A percentile compares a stretch with the other conserved stretches of the same genome.
Evolutionary conservation across 78 protist species (phyloP).

Genomic region (Creolimax fragrantissima): DNA sequence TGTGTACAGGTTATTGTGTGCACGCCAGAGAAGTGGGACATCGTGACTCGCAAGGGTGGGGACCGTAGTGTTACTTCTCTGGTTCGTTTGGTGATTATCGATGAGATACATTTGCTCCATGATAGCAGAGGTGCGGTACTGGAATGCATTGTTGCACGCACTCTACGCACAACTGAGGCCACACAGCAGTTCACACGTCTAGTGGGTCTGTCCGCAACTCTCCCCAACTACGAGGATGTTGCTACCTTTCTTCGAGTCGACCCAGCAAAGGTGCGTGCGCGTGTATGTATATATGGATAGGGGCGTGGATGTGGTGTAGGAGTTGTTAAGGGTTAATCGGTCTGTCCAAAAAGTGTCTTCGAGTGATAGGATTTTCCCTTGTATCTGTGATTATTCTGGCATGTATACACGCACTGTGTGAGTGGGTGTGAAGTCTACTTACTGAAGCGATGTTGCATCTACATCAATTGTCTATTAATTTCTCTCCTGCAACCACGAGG

Average conservation of each 20-base stretch:
- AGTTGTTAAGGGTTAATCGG: too few species aligned
- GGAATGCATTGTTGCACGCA: conserved; percentile 89
- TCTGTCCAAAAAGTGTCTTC: too few species aligned
- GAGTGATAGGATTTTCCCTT: too few species aligned
- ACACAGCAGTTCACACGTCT: conserved; percentile 68
- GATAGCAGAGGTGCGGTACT: conserved; percentile 97
- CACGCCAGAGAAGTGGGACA: conserved; percentile 99
- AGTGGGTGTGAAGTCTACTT: too few species aligned
- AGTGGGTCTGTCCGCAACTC: conserved; percentile 97
- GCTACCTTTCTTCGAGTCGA: conserved; percentile 88
- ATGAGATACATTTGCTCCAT: conserved; percentile 97
- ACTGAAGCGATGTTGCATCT: too few species aligned
- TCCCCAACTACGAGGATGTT: conserved; percentile 98
- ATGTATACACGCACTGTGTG: too few species aligned
- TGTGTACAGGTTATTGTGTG: conserved; percentile 71
- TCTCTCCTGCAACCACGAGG: too few species aligned
- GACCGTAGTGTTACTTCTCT: conserved; percentile 77
- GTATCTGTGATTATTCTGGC: too few species aligned
- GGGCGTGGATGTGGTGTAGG: neutral
- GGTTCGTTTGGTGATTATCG: conserved; percentile 82
- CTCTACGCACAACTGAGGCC: conserved; percentile 55
- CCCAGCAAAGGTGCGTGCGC: conserved; percentile 13
- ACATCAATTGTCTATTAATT: too few species aligned
- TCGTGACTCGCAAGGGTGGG: conserved; percentile 93
- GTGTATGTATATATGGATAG: neutral